Evolutionary conservation across 2,329 filamentous ascomycete species (phyloP).

Genomic region (Bisporella sp.): DNA sequence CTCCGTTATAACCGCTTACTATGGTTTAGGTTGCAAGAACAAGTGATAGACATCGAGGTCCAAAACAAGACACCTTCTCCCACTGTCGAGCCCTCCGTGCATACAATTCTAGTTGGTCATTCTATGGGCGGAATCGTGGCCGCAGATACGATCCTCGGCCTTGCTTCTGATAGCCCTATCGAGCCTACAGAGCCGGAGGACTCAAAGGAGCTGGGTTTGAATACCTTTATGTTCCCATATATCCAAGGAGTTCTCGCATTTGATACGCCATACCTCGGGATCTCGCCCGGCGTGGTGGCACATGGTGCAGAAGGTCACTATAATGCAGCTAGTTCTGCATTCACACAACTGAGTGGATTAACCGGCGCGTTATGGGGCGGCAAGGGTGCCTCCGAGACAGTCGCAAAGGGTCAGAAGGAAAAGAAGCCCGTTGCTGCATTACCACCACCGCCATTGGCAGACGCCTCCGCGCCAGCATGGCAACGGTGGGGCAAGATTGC

Average conservation of each 20-base stretch:
- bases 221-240: conserved; percentile 82
- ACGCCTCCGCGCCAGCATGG: conserved; percentile 47
- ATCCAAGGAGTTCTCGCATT: conserved; percentile 87
- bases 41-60: conserved; percentile 92
- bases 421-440: conserved; percentile 33
- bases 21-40: conserved; percentile 66
- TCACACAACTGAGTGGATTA: conserved; percentile 58
- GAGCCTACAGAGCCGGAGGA: conserved; percentile 7
- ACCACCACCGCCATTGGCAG: conserved; percentile 33
- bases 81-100: conserved; percentile 78
- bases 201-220: conserved; percentile 24
- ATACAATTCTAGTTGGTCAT: conserved; percentile 76
- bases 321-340: conserved; percentile 62
- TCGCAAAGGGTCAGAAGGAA: conserved; percentile 18
- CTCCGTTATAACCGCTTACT: neutral
- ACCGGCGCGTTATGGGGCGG: conserved; percentile 62
- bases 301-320: conserved; percentile 84
- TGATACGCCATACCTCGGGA: conserved; percentile 86
- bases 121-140: conserved; percentile 93
- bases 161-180: conserved; percentile 34
- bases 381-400: conserved; percentile 29
- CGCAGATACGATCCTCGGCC: conserved; percentile 74
- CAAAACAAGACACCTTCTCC: conserved; percentile 72
- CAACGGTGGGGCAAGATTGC: conserved; percentile 79
- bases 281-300: conserved; percentile 74